Conservation (phyloP, 108 stramenopile species). For the Nitzschia sp. region DNA sequence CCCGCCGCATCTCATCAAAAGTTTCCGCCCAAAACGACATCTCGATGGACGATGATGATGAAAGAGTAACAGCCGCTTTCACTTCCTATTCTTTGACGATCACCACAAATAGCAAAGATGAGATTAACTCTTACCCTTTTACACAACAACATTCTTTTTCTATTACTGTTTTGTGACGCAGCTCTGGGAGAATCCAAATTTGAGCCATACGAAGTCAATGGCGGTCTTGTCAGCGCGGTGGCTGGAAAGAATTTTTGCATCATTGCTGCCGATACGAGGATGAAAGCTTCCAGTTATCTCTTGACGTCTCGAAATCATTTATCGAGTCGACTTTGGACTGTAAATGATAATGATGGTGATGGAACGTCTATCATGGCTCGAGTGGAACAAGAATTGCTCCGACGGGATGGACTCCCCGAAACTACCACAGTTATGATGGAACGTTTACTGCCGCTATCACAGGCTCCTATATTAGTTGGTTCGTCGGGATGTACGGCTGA, state of each 20-base stretch:
- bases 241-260: constrained; percentile 72
- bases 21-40: no score
- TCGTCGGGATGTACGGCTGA: constrained; percentile 80
- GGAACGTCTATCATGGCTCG: constrained; percentile 5
- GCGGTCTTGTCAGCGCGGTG: constrained; percentile 79
- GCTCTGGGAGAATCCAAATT: constrained; percentile 21
- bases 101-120: no score
- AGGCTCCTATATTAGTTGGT: constrained; percentile 59
- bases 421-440: not conserved
- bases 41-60: no score
- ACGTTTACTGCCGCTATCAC: not conserved
- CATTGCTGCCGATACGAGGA: constrained; percentile 72
- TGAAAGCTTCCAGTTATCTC: constrained; percentile 74
- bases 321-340: constrained; percentile 64
- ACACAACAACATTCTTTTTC: no score
- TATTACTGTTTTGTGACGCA: no score
- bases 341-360: constrained; percentile 29
- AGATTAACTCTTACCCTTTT: no score
- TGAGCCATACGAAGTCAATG: constrained; percentile 83
- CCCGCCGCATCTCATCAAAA: no score
- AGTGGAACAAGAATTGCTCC: constrained; percentile 15
- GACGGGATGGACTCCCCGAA: not conserved
- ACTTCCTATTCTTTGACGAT: no score
- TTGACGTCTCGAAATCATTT: constrained; percentile 63
- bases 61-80: no score